Percentiles rank a stretch among this genome's conserved stretches.
phyloP scores from a whole-genome alignment of 78 protist species.

The Dictyostelium citrinum region DNA sequence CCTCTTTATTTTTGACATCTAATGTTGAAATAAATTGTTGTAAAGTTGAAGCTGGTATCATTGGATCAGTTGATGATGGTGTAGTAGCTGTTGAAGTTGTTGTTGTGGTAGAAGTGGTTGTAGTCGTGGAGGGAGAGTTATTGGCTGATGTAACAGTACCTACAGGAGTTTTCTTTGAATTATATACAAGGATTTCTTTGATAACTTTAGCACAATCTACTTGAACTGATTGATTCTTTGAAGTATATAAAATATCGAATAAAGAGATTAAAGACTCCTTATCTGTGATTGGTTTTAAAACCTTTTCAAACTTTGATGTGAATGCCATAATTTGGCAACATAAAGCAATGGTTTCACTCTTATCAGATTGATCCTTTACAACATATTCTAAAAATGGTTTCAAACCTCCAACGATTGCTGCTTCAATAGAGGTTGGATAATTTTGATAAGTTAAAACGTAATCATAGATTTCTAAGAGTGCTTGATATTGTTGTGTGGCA shows the following conservation, averaged over 20 bases:
- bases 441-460: conserved; percentile 21
- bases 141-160: background rate
- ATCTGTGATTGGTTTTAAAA: conserved; percentile 29
- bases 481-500: conserved; percentile 60
- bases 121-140: background rate
- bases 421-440: background rate
- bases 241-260: conserved; percentile 27
- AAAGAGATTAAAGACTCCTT: background rate
- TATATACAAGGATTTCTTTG: background rate
- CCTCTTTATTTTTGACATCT: conserved; percentile 41
- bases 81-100: background rate
- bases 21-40: conserved; percentile 25
- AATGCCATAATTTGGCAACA: conserved; percentile 46
- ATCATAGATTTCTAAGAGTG: conserved; percentile 56
- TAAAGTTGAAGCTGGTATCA: conserved; percentile 11
- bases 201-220: conserved; percentile 39
- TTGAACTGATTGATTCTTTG: conserved; percentile 15
- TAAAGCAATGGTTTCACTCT: conserved; percentile 17
- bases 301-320: conserved; percentile 17
- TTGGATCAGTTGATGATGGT: background rate
- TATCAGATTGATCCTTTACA: background rate
- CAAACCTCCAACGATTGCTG: conserved; percentile 62
- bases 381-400: conserved; percentile 63
- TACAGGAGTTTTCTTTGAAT: background rate
- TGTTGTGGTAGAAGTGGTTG: background rate